These are phyloP conservation scores for Cadophora sp. DNA, from an alignment of 2,329 filamentous ascomycete genomes.

Conservation along the genomic window DNA sequence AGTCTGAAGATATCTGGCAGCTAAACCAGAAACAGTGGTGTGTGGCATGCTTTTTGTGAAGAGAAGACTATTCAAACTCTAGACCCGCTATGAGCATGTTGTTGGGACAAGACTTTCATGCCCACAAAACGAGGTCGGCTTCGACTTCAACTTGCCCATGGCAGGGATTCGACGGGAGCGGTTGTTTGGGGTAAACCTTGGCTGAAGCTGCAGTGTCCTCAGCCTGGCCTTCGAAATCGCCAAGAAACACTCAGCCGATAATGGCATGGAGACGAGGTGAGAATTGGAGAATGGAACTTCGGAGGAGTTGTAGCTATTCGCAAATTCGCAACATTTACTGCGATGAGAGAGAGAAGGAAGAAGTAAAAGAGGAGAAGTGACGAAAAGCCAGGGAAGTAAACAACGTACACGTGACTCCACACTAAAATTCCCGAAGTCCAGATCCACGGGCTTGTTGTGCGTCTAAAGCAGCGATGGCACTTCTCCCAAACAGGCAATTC, in stretches of 20 bases:
- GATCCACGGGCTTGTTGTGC: no score
- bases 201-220: conserved; percentile 20
- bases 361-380: background rate
- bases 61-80: conserved; percentile 4
- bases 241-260: background rate
- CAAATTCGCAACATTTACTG: background rate
- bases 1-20: background rate
- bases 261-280: background rate
- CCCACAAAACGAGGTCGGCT: background rate
- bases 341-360: background rate
- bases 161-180: conserved; percentile 14
- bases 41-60: background rate
- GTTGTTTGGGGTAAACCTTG: conserved; percentile 28
- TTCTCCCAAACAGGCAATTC: conserved; percentile 15
- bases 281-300: background rate
- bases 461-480: conserved; percentile 12
- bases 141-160: background rate
- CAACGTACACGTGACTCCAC: background rate
- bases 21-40: background rate
- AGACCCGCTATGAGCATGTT: conserved; percentile 6
- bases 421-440: background rate
- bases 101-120: conserved; percentile 13
- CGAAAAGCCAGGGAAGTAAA: background rate
- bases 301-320: background rate
- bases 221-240: background rate